Evolutionary conservation across 805 yeast genomes (phyloP), one percentile per base, ranked within the genome.

Genomic region (Peterozyma toletana): DNA sequence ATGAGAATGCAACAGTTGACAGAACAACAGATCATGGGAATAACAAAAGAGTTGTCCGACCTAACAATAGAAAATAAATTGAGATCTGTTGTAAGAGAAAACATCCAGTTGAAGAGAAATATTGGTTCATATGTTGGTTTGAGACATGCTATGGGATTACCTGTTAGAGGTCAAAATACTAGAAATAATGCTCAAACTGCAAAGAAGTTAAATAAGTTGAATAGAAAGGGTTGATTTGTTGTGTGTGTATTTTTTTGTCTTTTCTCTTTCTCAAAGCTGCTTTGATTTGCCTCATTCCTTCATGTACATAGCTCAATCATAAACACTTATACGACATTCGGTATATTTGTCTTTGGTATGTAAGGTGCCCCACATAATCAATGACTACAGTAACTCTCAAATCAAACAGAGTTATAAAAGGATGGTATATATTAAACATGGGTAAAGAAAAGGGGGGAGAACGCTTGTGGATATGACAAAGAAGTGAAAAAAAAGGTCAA

Each of bases 1-100:
- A 90, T 91, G 95, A 79, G 96, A 66, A 83, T 90, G 86, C 93
- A 86, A 60, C 96, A 93, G 64, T 75, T 93, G 34, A 70, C 84
- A 29, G 98, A 93, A 64, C 86, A 88, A 27, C 95, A 89, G 55
- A 73, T 89, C 38, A 75, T 91, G 77, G 78, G 85, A 33, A 71
- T 93, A 38, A 84, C 96, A 34, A 91, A 89, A 60, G 96, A 93
- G 60, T 71, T 93, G 40, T 78, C 95, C 1, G 83, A 79, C 35
- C 72, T 86, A 73, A 78, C 86, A 10, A 84, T 91, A 40, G 98
- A 90, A 57, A 87, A 88, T 40, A 83, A 77, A 51, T 78, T 86
- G 51, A 70, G 81, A 54, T 87, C 89, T 37, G 73, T 83, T 49
- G 73, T 88, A 27, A 77, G 84, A 54, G 81, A 80, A 35, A 88